Percentiles rank a stretch among this genome's conserved stretches.
phyloP scores from a whole-genome alignment of 768 basidiomycete species.

The Termitomyces sp. region DNA sequence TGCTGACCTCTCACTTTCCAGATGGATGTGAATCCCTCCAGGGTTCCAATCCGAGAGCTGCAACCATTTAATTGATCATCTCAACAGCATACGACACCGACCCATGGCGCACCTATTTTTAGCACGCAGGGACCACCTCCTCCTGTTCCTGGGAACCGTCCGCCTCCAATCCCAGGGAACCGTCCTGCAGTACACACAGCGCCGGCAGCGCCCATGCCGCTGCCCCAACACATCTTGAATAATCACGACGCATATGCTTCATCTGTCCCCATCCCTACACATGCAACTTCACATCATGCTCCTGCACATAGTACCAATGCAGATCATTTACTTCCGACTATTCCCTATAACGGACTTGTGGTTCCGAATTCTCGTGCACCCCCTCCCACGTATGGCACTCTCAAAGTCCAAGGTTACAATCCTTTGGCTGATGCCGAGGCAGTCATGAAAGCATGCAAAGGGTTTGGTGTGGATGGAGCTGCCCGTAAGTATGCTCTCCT shows the following conservation, averaged over 20 bases:
- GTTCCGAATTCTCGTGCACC: slow-evolving; percentile 26
- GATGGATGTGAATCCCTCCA: background rate
- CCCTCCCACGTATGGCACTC: slow-evolving; percentile 10
- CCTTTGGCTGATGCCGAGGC: slow-evolving; percentile 25
- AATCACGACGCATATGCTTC: slow-evolving; percentile 9
- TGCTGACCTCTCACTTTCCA: background rate
- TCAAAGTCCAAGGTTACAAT: slow-evolving; percentile 28
- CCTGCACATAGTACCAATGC: background rate
- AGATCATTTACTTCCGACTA: background rate
- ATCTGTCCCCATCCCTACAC: background rate
- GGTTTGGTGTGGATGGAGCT: slow-evolving; percentile 23
- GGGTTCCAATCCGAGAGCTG: background rate
- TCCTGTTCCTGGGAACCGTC: slow-evolving; percentile 10
- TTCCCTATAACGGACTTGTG: slow-evolving; percentile 20
- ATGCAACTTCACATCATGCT: background rate
- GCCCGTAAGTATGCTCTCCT: slow-evolving; percentile 17
- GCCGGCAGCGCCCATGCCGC: background rate
- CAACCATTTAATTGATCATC: background rate
- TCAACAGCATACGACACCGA: background rate
- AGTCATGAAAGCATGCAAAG: slow-evolving; percentile 23
- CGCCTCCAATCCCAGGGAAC: slow-evolving; percentile 10
- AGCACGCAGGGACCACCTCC: slow-evolving; percentile 6
- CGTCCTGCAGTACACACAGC: slow-evolving; percentile 1
- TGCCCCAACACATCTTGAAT: background rate
- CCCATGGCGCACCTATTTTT: background rate